Evolutionary conservation across 2,329 filamentous ascomycete genomes (phyloP), one percentile per base, ranked within the genome.

Genomic region (Neonectria punicea): DNA sequence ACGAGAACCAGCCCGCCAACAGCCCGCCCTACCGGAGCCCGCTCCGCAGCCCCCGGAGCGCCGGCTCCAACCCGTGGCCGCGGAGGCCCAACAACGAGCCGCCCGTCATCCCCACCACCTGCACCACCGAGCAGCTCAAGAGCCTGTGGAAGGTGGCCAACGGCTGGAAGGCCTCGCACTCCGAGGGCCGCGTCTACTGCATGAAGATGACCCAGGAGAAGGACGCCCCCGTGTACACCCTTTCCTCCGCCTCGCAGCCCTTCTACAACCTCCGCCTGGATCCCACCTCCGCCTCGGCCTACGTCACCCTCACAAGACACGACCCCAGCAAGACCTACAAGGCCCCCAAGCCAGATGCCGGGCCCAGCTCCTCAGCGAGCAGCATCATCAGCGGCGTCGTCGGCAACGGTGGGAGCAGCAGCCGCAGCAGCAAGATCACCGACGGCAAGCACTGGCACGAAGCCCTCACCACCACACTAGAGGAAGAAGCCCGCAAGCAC

Each of bases 121-220:
- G 83, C 73, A 85, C 86, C 0, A 89, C 85, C 1, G 87, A 90
- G 49, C 85, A 92, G 67, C 84, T 92, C 39, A 87, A 87, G 68
- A 84, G 84, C 55, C 83, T 91, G 9, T 93, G 90, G 90, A 88
- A 91, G 71, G 89, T 89, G 0, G 83, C 87, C 65, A 92, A 92
- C 74, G 91, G 90, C 13, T 92, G 88, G 88, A 84, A 87, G 72
- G 90, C 89, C 2, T 85, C 88, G 0, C 76, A 82, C 1, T 83
- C 84, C 3, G 87, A 90, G 73, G 88, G 87, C 5, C 81, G 86
- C 22, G 83, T 85, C 25, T 91, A 85, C 78, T 89, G 87, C 74
- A 79, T 91, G 73, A 85, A 84, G 68, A 78, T 90, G 76, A 80
- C 82, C 1, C 83, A 85, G 63, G 84, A 86, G 63, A 82, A 81